Evolutionary conservation across 139 green algal species (phyloP).

Genomic region (Tetratostichococcus sp.): DNA sequence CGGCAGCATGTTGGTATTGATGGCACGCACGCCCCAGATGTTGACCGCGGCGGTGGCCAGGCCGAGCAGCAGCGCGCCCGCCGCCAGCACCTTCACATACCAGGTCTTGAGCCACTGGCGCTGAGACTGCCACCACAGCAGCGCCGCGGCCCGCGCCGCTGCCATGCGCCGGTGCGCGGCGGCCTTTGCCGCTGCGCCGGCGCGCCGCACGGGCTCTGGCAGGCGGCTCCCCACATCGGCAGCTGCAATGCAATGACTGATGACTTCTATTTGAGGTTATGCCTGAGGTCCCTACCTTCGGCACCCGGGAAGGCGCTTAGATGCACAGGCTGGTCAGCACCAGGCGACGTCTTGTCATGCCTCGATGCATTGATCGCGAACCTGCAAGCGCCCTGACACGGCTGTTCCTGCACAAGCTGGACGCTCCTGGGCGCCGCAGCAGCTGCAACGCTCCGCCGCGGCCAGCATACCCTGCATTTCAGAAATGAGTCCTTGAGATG

Average conservation of each 20-base stretch:
- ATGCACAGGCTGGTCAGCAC: no score
- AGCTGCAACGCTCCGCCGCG: not conserved
- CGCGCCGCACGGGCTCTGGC: no score
- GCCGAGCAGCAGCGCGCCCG: constrained; percentile 15
- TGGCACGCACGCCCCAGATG: constrained; percentile 29
- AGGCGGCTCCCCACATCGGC: no score
- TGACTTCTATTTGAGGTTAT: not conserved
- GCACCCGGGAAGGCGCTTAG: no score
- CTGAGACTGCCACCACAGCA: constrained; percentile 4
- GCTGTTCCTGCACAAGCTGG: not conserved
- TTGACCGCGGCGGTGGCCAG: constrained; percentile 29
- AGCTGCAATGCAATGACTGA: not conserved
- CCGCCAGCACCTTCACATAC: constrained; percentile 8
- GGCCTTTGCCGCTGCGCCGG: no score
- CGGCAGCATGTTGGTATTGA: constrained; percentile 33
- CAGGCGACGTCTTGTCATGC: no score
- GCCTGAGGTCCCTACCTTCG: no score
- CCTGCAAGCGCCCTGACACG: not conserved
- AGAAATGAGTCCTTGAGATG: no score
- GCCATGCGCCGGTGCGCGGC: not conserved
- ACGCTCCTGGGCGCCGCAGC: not conserved
- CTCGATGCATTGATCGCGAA: not conserved
- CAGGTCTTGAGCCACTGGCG: constrained; percentile 8
- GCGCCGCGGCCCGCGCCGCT: no score
- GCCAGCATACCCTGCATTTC: not conserved